Evolutionary conservation across 1,139 yeast genomes (phyloP), one percentile per base, ranked within the genome.

Genomic region (Debaryomyces psychrophilus): DNA sequence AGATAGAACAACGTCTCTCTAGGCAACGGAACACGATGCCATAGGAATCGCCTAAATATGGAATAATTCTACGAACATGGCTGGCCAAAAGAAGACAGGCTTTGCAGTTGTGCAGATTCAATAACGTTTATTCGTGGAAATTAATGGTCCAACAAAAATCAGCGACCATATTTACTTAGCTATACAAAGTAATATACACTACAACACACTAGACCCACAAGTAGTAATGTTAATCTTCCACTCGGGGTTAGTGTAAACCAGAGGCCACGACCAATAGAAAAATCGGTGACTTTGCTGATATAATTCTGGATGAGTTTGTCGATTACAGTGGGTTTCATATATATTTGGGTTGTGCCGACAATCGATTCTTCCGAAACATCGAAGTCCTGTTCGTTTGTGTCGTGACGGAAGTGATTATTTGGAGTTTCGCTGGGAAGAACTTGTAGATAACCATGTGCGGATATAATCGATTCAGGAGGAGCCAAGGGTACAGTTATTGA

Each of bases 341-440:
- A 77, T 3, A 73, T 61, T 47, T 68, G 70, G 2, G 79, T 76
- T 7, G 79, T 77, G 0, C 78, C 79, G 48, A 71, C 66, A 4
- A 65, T 62, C 1, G 64, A 55, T 26, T 58, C 63, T 23, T 58
- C 67, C 12, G 50, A 29, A n/a, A 31, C 22, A 44, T 43, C 52
- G 44, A 26, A 36, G 23, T 41, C 45, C 23, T 43, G 37, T 8
- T 45, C 54, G 6, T 49, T 41, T 12, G 60, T 51, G 37, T 57
- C 43, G 15, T 29, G 42, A 5, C 12, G 59, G 35, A 55, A 50
- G 45, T 61, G 64, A 17, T 59, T 54, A 42, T 57, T 54, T n/a
- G 60, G 55, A 33, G 54, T 54, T 37, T 56, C 64, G 18, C 57
- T 60, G 2, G 73, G 71, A n/a, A 71, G 48, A 2, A 65, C 62